These are phyloP conservation scores for Limonium bicolor DNA, from an alignment of 148 eudicot genomes.

Conservation along the genomic window DNA sequence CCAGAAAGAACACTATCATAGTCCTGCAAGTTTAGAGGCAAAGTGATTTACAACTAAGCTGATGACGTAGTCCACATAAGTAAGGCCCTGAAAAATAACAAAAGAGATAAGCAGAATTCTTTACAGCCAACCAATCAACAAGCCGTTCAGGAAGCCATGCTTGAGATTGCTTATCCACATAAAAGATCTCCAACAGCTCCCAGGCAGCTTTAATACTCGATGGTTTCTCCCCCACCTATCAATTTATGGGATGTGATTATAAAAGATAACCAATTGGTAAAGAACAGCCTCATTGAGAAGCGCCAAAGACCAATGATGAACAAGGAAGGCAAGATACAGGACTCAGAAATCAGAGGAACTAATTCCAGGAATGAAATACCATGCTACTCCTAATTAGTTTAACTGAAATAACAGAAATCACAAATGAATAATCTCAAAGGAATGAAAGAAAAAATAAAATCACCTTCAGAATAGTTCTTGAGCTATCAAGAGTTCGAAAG, in stretches of 20 bases:
- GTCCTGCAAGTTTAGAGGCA: conserved; percentile 30
- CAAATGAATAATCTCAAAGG: conserved; percentile 28
- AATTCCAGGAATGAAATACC: no score
- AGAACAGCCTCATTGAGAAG: background rate
- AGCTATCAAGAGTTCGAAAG: conserved; percentile 49
- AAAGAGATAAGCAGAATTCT: conserved; percentile 13
- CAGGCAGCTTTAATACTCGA: conserved; percentile 80
- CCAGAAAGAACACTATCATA: conserved; percentile 49
- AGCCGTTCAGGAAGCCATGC: conserved; percentile 85
- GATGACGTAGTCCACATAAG: background rate
- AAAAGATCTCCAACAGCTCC: conserved; percentile 88
- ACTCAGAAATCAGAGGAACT: no score
- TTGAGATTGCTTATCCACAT: conserved; percentile 71
- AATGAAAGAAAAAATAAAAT: background rate
- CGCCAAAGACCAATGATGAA: background rate
- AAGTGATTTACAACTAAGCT: background rate
- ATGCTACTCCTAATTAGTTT: no score
- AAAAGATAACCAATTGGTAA: no score
- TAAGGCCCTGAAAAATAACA: conserved; percentile 2
- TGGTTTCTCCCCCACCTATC: conserved; percentile 58
- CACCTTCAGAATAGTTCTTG: conserved; percentile 52
- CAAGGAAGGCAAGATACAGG: background rate
- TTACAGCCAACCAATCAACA: conserved; percentile 94
- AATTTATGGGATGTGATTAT: no score
- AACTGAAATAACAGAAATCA: background rate